Conservation (phyloP, 2,329 filamentous ascomycete genomes). For the Fusarium xylarioides region DNA sequence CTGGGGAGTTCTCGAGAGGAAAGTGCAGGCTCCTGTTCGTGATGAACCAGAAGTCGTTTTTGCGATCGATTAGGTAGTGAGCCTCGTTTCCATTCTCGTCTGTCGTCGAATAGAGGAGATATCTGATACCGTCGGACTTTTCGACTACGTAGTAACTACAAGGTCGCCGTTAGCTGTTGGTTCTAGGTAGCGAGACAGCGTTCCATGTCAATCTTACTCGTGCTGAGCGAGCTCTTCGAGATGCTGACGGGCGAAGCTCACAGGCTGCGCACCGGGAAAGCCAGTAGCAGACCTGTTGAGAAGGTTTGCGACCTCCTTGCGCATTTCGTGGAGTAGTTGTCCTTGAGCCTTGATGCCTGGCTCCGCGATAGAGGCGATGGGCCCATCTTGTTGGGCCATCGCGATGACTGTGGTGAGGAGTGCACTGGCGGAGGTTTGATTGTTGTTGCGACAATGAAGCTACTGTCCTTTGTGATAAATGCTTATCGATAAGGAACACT, state of each 20-base stretch:
- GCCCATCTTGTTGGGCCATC: slow-evolving; percentile 47
- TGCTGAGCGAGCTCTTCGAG: slow-evolving; percentile 80
- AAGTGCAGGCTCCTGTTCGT: slow-evolving; percentile 77
- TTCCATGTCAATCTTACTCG: slow-evolving; percentile 63
- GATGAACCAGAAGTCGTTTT: slow-evolving; percentile 95
- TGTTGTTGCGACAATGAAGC: slow-evolving; percentile 10
- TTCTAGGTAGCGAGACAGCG: neutral
- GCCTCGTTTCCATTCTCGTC: slow-evolving; percentile 71
- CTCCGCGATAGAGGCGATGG: slow-evolving; percentile 62
- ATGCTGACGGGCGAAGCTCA: slow-evolving; percentile 87
- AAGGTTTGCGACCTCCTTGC: slow-evolving; percentile 76
- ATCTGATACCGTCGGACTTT: slow-evolving; percentile 96
- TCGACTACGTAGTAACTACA: slow-evolving; percentile 93
- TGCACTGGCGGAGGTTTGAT: neutral
- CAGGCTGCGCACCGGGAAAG: slow-evolving; percentile 94
- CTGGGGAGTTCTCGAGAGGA: slow-evolving; percentile 72
- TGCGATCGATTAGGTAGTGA: slow-evolving; percentile 95
- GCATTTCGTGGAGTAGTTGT: slow-evolving; percentile 69
- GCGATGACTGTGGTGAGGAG: slow-evolving; percentile 1
- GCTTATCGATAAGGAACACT: slow-evolving; percentile 22
- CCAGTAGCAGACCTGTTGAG: slow-evolving; percentile 72
- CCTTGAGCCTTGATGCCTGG: slow-evolving; percentile 73
- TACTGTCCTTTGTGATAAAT: slow-evolving; percentile 2
- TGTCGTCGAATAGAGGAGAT: slow-evolving; percentile 87
- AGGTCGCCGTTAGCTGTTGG: slow-evolving; percentile 3